phyloP scores from a whole-genome alignment of 805 yeast genomes.

The Kodamaea leandrae region DNA sequence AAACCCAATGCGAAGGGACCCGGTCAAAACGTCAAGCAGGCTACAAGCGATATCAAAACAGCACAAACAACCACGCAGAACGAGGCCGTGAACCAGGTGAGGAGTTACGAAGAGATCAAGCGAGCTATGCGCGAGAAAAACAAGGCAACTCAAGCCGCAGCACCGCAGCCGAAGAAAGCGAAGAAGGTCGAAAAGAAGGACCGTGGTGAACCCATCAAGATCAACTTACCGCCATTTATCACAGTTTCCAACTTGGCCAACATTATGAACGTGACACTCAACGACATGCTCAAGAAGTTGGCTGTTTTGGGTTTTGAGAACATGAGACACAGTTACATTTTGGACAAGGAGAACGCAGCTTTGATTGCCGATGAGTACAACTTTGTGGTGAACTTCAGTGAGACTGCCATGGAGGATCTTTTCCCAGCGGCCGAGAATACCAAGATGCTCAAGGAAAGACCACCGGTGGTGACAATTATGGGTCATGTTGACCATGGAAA shows the following conservation, averaged over 20 bases:
- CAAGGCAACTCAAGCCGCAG: slow-evolving; percentile 3
- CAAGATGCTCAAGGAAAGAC: slow-evolving; percentile 57
- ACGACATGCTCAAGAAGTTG: slow-evolving; percentile 56
- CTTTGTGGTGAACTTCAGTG: slow-evolving; percentile 57
- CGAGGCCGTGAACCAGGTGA: slow-evolving; percentile 7
- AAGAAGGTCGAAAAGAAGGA: slow-evolving; percentile 12
- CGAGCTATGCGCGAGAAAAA: slow-evolving; percentile 18
- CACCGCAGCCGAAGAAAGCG: slow-evolving; percentile 7
- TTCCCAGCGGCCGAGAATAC: slow-evolving; percentile 49
- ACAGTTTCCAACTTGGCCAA: slow-evolving; percentile 79
- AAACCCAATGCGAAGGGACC: too few relatives aligned
- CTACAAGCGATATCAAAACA: too few relatives aligned
- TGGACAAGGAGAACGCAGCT: slow-evolving; percentile 83
- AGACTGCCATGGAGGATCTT: slow-evolving; percentile 59
- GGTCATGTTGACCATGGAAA: slow-evolving; percentile 99
- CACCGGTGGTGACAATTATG: slow-evolving; percentile 97
- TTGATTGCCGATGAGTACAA: slow-evolving; percentile 89
- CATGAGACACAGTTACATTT: slow-evolving; percentile 69
- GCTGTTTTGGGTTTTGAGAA: slow-evolving; percentile 69
- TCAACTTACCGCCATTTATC: slow-evolving; percentile 69
- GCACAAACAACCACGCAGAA: not conserved
- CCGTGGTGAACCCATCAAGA: slow-evolving; percentile 22
- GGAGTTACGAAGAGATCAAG: slow-evolving; percentile 18
- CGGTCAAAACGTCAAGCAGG: slow-evolving; percentile 3
- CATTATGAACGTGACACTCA: slow-evolving; percentile 62